Percentiles rank a stretch among this genome's conserved stretches.
These are phyloP conservation scores for Polytolypa hystricis DNA, from an alignment of 2,329 filamentous ascomycete genomes.

Conservation along the genomic window DNA sequence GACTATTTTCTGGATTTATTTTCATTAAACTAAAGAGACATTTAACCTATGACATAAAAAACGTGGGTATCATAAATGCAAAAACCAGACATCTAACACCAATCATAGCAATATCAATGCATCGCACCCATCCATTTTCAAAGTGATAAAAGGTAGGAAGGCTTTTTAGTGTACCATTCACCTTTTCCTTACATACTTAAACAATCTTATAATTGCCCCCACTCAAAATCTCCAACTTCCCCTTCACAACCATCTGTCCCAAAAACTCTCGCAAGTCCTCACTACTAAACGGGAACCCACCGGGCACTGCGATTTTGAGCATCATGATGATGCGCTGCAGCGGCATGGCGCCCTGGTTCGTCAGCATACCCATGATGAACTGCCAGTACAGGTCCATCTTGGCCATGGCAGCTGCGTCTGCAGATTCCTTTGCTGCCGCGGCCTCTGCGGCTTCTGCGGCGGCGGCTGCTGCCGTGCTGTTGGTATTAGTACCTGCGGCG, in stretches of 20 bases:
- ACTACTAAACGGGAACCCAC: slow-evolving; percentile 79
- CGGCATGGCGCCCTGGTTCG: slow-evolving; percentile 78
- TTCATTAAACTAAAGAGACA: too few species aligned
- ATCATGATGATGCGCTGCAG: slow-evolving; percentile 78
- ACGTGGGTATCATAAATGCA: too few species aligned
- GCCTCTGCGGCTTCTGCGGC: slow-evolving; percentile 32
- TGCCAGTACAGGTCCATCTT: slow-evolving; percentile 71
- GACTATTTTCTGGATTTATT: too few species aligned
- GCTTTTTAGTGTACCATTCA: too few species aligned
- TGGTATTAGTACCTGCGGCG: slow-evolving; percentile 5
- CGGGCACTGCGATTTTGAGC: slow-evolving; percentile 82
- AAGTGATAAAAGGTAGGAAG: too few species aligned
- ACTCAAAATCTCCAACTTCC: slow-evolving; percentile 53
- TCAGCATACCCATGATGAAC: slow-evolving; percentile 91
- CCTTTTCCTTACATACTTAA: too few species aligned
- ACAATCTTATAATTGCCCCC: slow-evolving; percentile 57
- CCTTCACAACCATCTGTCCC: slow-evolving; percentile 61
- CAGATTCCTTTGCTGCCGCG: slow-evolving; percentile 33
- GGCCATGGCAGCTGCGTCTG: slow-evolving; percentile 52
- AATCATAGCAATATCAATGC: too few species aligned
- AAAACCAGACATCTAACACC: too few species aligned
- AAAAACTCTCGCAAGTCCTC: slow-evolving; percentile 80
- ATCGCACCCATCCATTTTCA: too few species aligned
- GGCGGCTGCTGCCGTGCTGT: slow-evolving; percentile 22
- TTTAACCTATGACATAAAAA: too few species aligned